A percentile compares a stretch with the other conserved stretches of the same genome.
Conservation (phyloP, 106 monocot species). For the Cymbidium sinense region DNA sequence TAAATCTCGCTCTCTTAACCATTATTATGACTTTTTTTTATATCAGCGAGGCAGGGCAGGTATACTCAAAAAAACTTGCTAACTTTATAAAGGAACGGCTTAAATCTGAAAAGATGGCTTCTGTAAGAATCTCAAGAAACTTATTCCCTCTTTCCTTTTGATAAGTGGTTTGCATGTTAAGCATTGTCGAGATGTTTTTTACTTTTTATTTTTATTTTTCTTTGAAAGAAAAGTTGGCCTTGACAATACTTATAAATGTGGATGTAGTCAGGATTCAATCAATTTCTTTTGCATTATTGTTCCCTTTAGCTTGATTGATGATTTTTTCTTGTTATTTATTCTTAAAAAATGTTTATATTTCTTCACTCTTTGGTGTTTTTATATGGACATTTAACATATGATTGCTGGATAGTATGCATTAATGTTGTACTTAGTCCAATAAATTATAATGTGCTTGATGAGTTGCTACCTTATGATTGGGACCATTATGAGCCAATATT, state of each 20-base stretch:
- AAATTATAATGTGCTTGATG: too few species aligned
- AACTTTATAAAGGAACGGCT: slow-evolving; percentile 89
- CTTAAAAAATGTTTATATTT: neutral
- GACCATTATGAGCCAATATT: too few species aligned
- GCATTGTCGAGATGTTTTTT: neutral
- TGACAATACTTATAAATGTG: too few species aligned
- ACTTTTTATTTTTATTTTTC: too few species aligned
- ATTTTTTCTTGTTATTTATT: neutral
- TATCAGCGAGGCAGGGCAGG: slow-evolving; percentile 54
- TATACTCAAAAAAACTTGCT: slow-evolving; percentile 83
- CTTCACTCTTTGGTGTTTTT: too few species aligned
- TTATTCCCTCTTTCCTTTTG: neutral
- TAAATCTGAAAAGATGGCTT: slow-evolving; percentile 78
- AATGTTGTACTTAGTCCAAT: too few species aligned
- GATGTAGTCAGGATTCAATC: slow-evolving; percentile 5
- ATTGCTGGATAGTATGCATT: too few species aligned
- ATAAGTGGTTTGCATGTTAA: neutral
- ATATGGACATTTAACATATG: too few species aligned
- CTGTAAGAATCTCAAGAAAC: slow-evolving; percentile 50
- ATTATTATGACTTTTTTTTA: neutral
- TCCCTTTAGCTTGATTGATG: neutral
- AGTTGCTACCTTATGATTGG: too few species aligned
- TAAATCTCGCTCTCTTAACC: neutral
- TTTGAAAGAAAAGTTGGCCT: neutral
- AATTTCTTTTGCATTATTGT: neutral